phyloP scores from a whole-genome alignment of 2,329 filamentous ascomycete species.

The Phaeosphaeriaceae sp. region DNA sequence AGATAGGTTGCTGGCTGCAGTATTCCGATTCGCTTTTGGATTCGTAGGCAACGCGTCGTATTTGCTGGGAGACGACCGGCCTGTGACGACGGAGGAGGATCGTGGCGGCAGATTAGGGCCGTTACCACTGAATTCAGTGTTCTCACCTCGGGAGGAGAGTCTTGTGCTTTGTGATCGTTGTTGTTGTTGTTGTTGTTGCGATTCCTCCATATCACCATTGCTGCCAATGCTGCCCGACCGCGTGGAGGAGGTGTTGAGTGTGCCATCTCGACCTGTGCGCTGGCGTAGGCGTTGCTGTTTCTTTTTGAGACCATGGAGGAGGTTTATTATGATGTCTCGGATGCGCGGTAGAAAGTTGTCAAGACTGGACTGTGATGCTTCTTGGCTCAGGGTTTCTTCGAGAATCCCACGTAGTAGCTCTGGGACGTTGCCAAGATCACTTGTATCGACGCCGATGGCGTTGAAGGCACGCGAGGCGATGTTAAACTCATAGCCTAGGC shows the following conservation, averaged over 20 bases:
- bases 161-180: slow-evolving; percentile 51
- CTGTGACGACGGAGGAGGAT: slow-evolving; percentile 52
- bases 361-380: slow-evolving; percentile 90
- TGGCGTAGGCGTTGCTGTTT: slow-evolving; percentile 88
- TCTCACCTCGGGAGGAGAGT: slow-evolving; percentile 50
- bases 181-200: slow-evolving; percentile 51
- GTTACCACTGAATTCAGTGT: slow-evolving; percentile 43
- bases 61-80: slow-evolving; percentile 53
- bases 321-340: slow-evolving; percentile 97
- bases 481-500: slow-evolving; percentile 98
- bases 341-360: slow-evolving; percentile 94
- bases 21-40: slow-evolving; percentile 41
- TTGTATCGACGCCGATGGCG: slow-evolving; percentile 94
- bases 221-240: slow-evolving; percentile 46
- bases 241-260: slow-evolving; percentile 48
- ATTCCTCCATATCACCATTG: slow-evolving; percentile 45
- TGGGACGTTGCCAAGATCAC: slow-evolving; percentile 92
- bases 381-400: slow-evolving; percentile 94
- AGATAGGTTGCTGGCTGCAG: slow-evolving; percentile 40
- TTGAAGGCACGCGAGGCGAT: slow-evolving; percentile 97
- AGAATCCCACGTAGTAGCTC: slow-evolving; percentile 88
- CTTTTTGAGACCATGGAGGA: slow-evolving; percentile 93
- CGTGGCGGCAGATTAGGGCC: slow-evolving; percentile 56
- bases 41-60: slow-evolving; percentile 48
- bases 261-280: slow-evolving; percentile 59